phyloP scores from a whole-genome alignment of 805 yeast genomes.

The Alloascoidea hylecoeti region DNA sequence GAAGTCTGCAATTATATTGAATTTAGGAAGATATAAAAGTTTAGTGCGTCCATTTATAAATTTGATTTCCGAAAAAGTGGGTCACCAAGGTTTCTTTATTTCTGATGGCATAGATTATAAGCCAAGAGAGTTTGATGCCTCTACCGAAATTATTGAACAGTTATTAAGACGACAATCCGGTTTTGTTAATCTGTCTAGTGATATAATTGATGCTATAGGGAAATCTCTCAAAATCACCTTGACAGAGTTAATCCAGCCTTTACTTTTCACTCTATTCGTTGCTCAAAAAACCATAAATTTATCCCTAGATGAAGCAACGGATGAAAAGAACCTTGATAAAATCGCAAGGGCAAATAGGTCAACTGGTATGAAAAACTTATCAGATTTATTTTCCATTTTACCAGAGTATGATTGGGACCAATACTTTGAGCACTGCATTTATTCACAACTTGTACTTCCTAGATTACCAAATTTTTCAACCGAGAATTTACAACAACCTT shows the following conservation, averaged over 20 bases:
- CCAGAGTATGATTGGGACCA: conserved; percentile 38
- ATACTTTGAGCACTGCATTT: conserved; percentile 33
- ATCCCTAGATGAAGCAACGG: conserved; percentile 10
- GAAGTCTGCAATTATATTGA: conserved; percentile 59
- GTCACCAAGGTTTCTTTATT: no score
- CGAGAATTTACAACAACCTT: conserved; percentile 75
- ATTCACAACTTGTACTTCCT: conserved; percentile 39
- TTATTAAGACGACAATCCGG: conserved; percentile 43
- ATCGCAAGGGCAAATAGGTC: conserved; percentile 49
- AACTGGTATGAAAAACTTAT: conserved; percentile 50
- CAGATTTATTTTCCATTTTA: conserved; percentile 36
- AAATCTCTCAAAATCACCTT: conserved; percentile 34
- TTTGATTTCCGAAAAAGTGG: conserved; percentile 7
- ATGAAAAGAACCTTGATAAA: conserved; percentile 20
- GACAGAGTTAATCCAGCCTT: conserved; percentile 36
- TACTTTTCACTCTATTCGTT: conserved; percentile 36
- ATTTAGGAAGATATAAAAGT: conserved; percentile 46
- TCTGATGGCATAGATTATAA: conserved; percentile 8
- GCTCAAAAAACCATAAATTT: conserved; percentile 30
- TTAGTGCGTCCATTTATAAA: conserved; percentile 22
- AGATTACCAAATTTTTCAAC: conserved; percentile 53
- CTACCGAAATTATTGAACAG: conserved; percentile 15
- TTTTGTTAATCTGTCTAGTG: conserved; percentile 44
- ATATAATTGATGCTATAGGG: conserved; percentile 45
- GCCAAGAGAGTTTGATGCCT: conserved; percentile 7